Evolutionary conservation across 257 asterid species (phyloP).

Genomic region (Solanum raphanifolium): DNA sequence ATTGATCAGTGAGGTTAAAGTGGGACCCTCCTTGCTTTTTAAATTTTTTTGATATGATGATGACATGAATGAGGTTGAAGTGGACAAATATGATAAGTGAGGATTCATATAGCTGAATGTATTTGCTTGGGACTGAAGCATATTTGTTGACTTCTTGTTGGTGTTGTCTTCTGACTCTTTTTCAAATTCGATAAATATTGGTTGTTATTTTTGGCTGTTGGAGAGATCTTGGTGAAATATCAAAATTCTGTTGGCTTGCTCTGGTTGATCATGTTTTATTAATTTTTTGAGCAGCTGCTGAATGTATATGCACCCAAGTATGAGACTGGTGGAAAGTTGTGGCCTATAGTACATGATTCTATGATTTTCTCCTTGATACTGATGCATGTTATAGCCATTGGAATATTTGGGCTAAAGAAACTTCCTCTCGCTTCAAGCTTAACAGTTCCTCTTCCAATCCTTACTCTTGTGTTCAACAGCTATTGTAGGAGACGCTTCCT

Average conservation of each 20-base stretch:
- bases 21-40: neutral
- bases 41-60: neutral
- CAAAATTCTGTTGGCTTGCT: neutral
- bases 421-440: conserved; percentile 76
- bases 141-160: neutral
- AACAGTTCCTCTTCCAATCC: conserved; percentile 78
- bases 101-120: neutral
- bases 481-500: conserved; percentile 78
- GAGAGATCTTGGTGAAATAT: neutral
- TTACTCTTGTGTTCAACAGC: conserved; percentile 79
- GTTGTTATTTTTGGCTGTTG: neutral
- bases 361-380: conserved; percentile 67
- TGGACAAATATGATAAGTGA: neutral
- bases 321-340: conserved; percentile 87
- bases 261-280: neutral
- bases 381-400: conserved; percentile 91
- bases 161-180: neutral
- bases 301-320: conserved; percentile 66
- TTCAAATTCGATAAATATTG: neutral
- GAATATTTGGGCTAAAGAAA: conserved; percentile 85
- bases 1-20: neutral
- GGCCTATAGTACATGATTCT: conserved; percentile 92
- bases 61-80: neutral
- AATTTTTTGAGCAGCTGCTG: conserved; percentile 39
- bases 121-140: neutral